A percentile compares a stretch with the other conserved stretches of the same genome.
These are phyloP conservation scores for Corymbia calophylla DNA, from an alignment of 441 rosid species.

Conservation along the genomic window DNA sequence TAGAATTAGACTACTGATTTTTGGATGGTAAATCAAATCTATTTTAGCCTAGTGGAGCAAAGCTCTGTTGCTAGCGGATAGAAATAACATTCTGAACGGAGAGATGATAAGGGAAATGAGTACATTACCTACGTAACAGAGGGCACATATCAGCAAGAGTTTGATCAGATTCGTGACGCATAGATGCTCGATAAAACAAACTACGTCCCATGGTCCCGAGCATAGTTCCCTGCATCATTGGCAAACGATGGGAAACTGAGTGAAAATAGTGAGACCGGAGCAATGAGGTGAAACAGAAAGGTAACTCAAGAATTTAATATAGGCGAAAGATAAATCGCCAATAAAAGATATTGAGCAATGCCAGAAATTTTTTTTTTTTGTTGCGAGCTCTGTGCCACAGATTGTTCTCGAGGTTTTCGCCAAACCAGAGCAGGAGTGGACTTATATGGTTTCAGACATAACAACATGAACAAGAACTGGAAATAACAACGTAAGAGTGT, in stretches of 20 bases:
- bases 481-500: neutral
- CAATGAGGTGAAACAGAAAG: neutral
- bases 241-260: neutral
- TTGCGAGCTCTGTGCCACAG: neutral
- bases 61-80: neutral
- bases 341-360: neutral
- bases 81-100: neutral
- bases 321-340: neutral
- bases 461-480: neutral
- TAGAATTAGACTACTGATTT: neutral
- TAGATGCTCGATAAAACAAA: conserved; percentile 70
- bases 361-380: neutral
- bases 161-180: conserved; percentile 59
- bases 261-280: neutral
- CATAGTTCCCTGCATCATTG: conserved; percentile 48
- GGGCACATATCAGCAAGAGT: conserved; percentile 46
- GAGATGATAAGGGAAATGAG: neutral
- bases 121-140: conserved; percentile 51
- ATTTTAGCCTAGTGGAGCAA: neutral
- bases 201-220: conserved; percentile 61
- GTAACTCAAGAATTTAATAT: neutral
- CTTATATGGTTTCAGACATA: neutral
- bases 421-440: neutral
- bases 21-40: neutral
- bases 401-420: neutral